phyloP scores from a whole-genome alignment of 2,329 filamentous ascomycete genomes.

The Fusarium sp. region DNA sequence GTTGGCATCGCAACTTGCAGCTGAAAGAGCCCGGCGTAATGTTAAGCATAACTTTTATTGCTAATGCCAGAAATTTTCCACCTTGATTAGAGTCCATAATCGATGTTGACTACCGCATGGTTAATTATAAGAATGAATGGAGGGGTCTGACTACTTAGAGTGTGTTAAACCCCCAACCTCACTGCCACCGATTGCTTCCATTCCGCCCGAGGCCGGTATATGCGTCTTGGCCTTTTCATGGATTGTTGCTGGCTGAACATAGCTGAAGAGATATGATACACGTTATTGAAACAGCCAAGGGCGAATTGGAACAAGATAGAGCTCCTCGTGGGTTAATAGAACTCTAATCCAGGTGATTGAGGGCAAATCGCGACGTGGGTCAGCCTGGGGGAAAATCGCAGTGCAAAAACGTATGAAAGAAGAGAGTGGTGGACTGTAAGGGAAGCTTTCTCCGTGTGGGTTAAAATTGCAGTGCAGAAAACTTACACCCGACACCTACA shows the following conservation, averaged over 20 bases:
- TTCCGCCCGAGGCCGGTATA: background rate
- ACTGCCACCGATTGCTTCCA: background rate
- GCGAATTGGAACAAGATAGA: background rate
- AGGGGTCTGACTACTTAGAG: background rate
- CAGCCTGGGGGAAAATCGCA: background rate
- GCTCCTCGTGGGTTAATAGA: background rate
- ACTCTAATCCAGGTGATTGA: background rate
- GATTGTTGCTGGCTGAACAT: background rate
- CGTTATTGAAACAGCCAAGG: background rate
- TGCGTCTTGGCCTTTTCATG: background rate
- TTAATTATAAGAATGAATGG: background rate
- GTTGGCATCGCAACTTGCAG: no score
- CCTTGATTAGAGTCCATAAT: background rate
- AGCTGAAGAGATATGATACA: background rate
- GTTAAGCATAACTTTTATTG: no score
- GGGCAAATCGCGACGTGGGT: background rate
- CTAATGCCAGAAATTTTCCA: background rate
- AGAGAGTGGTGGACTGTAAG: background rate
- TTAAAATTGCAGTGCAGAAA: background rate
- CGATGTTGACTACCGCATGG: background rate
- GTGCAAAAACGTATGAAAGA: background rate
- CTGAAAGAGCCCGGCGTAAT: no score
- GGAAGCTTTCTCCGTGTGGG: background rate
- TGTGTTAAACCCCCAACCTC: background rate
- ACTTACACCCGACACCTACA: no score